Evolutionary conservation across 2,329 filamentous ascomycete species (phyloP), one percentile per base, ranked within the genome.

Genomic region (Pestalotiopsis fici): DNA sequence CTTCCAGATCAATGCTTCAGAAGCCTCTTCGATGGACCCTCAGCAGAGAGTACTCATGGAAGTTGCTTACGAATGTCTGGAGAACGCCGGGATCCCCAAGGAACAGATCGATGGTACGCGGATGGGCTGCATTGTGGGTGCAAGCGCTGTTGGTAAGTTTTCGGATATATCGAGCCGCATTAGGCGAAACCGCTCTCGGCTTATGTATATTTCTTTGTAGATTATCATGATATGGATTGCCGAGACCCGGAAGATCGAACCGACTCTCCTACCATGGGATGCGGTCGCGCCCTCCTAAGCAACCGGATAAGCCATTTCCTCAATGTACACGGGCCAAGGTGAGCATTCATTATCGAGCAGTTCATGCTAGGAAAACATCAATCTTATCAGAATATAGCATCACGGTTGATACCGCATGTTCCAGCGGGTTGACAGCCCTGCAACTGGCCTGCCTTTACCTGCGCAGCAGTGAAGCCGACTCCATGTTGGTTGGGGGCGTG

Each of bases 371-470:
- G n/a, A n/a, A n/a, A n/a, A n/a, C n/a, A 77, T 76, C 12, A 23
- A 15, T n/a, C 47, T 54, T 15, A 54, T 54, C 47, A 23, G 6
- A 23, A 12, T 74, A 75, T 18, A 74, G 72, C 31, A 71, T 79
- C 63, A 78, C 77, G 5, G 70, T 80, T n/a, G 75, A 80, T 57
- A 79, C 77, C 7, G 79, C 76, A 13, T 81, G 79, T 64, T 79
- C 77, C 12, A 74, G 74, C 4, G 74, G 73, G 56, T 63, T 79
- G 18, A 69, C 76, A 25, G 76, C 76, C 11, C 62, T 79, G 2
- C 76, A 80, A 21, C 11, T 59, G 28, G 63, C 50, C 6, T 59
- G 47, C 64, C 72, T 73, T 12, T 77, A 75, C 3, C 71, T 71
- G 47, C 73, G 77, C 57, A 68, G 66, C 56, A 56, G 78, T 11